A percentile compares a stretch with the other conserved stretches of the same genome.
Conservation (phyloP, 2,329 filamentous ascomycete species). For the Metarhizium robertsii region DNA sequence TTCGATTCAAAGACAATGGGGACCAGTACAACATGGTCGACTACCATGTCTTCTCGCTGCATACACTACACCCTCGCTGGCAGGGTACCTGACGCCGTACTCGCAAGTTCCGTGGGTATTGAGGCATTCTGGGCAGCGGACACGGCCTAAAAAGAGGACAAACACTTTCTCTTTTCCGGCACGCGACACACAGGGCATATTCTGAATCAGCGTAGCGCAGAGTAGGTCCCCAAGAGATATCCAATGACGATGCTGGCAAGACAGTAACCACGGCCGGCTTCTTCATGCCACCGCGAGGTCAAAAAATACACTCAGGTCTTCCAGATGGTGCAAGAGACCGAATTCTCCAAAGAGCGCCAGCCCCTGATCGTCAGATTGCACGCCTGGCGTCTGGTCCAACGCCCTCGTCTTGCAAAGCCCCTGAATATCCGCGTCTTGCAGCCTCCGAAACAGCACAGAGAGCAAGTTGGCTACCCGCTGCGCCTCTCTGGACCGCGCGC, state of each 20-base stretch:
- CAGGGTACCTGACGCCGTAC: slow-evolving; percentile 62
- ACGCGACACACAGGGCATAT: slow-evolving; percentile 58
- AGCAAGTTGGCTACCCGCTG: not conserved
- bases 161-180: slow-evolving; percentile 73
- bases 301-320: too few relatives aligned
- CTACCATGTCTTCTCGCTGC: slow-evolving; percentile 66
- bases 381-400: not conserved
- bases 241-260: too few relatives aligned
- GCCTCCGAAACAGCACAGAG: not conserved
- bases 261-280: too few relatives aligned
- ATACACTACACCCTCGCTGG: slow-evolving; percentile 42
- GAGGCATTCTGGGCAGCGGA: slow-evolving; percentile 76
- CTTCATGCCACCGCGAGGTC: too few relatives aligned
- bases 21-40: slow-evolving; percentile 80
- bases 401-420: not conserved
- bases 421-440: not conserved
- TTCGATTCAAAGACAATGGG: slow-evolving; percentile 72
- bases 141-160: slow-evolving; percentile 55
- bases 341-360: not conserved
- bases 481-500: not conserved
- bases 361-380: not conserved
- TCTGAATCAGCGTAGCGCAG: slow-evolving; percentile 66
- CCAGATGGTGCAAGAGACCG: not conserved
- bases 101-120: slow-evolving; percentile 68
- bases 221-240: slow-evolving; percentile 14